phyloP scores from a whole-genome alignment of 2,329 filamentous ascomycete genomes.

The Fusarium falciforme region DNA sequence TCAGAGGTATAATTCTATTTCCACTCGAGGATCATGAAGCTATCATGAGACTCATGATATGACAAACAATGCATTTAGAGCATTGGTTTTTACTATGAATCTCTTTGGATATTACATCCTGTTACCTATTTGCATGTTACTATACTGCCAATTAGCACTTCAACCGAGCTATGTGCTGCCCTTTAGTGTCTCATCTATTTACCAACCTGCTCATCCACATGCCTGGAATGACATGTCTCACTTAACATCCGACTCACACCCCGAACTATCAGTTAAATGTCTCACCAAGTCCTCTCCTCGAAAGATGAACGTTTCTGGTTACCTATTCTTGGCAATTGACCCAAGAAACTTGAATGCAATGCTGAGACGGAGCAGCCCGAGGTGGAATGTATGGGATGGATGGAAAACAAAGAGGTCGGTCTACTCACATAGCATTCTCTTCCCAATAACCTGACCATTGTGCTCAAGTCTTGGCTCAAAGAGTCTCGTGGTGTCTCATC shows the following conservation, averaged over 20 bases:
- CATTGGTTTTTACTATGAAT: too few relatives aligned
- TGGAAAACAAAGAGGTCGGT: constrained; percentile 31
- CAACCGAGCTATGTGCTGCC: background rate
- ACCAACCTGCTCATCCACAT: background rate
- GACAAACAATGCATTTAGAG: background rate
- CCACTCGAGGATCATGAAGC: background rate
- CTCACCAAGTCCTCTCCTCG: constrained; percentile 10
- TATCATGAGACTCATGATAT: background rate
- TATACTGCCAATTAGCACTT: background rate
- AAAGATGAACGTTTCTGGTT: background rate
- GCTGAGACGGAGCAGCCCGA: background rate
- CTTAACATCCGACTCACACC: constrained; percentile 15
- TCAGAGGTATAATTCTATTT: background rate
- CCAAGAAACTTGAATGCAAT: constrained; percentile 24
- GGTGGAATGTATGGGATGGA: constrained; percentile 38
- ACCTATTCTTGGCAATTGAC: background rate
- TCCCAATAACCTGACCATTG: background rate
- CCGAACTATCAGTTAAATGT: constrained; percentile 25
- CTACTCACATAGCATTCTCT: constrained; percentile 27
- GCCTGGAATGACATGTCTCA: constrained; percentile 41
- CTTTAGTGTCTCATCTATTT: background rate
- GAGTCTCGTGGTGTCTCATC: constrained; percentile 38
- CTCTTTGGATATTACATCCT: too few relatives aligned
- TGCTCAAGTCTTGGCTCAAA: constrained; percentile 16
- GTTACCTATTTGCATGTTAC: too few relatives aligned